Evolutionary conservation across 140 eudicot genomes (phyloP).

Genomic region (Erigeron philadelphicus): DNA sequence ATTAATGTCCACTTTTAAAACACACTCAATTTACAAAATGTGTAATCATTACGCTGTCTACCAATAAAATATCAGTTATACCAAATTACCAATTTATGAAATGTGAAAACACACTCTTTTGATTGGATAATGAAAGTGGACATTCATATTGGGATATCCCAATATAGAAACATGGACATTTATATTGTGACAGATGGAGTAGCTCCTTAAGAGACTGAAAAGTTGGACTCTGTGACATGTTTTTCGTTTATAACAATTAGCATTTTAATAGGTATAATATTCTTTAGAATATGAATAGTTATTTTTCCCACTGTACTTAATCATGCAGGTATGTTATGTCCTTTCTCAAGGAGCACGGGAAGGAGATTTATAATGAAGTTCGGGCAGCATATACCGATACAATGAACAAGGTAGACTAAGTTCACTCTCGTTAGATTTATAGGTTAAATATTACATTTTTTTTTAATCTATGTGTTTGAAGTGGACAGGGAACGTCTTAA

Average conservation of each 20-base stretch:
- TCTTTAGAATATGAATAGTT: constrained; percentile 7
- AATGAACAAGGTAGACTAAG: constrained; percentile 77
- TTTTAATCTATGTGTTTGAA: background rate
- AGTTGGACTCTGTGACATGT: background rate
- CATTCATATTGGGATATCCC: no score
- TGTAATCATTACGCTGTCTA: no score
- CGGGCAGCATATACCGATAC: constrained; percentile 95
- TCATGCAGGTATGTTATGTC: constrained; percentile 71
- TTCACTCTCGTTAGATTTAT: background rate
- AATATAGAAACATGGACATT: no score
- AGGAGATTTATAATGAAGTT: constrained; percentile 82
- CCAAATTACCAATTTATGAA: no score
- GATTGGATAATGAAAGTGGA: no score
- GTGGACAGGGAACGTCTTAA: no score
- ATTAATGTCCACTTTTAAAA: no score
- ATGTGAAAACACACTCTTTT: no score
- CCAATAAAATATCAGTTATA: no score
- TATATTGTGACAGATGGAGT: background rate
- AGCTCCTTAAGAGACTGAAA: background rate
- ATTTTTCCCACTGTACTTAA: background rate
- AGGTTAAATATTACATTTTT: background rate
- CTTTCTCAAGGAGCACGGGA: constrained; percentile 92
- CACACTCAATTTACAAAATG: no score
- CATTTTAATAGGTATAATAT: background rate
- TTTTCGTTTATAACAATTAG: background rate